Conservation (phyloP, 495 filamentous ascomycete species). For the Xylaria intraflava region DNA sequence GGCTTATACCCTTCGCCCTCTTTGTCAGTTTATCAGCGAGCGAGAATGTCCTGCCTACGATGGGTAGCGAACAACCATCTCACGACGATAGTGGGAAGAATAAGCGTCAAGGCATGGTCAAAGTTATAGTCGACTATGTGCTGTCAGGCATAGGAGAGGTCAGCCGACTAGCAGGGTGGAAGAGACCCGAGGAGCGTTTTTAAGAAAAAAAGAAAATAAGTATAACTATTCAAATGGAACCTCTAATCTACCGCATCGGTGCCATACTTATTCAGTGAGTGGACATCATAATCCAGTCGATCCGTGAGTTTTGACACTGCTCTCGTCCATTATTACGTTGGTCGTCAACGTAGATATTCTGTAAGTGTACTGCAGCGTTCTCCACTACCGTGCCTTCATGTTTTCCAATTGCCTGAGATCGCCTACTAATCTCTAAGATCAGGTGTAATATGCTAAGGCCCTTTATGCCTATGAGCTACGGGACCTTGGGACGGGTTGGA, state of each 20-base stretch:
- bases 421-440: background rate
- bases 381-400: background rate
- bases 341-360: background rate
- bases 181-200: slow-evolving; percentile 35
- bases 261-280: background rate
- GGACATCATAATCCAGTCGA: background rate
- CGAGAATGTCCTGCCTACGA: slow-evolving; percentile 90
- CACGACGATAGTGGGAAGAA: slow-evolving; percentile 41
- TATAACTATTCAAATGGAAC: slow-evolving; percentile 3
- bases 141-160: slow-evolving; percentile 67
- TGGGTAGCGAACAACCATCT: slow-evolving; percentile 47
- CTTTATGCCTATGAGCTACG: background rate
- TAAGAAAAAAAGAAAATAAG: slow-evolving; percentile 3
- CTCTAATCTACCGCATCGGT: background rate
- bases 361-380: background rate
- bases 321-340: background rate
- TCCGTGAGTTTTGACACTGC: background rate
- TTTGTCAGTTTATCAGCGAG: slow-evolving; percentile 90
- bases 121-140: slow-evolving; percentile 74
- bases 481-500: background rate
- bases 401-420: background rate
- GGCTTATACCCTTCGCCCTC: slow-evolving; percentile 91
- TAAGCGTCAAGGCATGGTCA: slow-evolving; percentile 78
- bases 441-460: background rate
- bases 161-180: slow-evolving; percentile 62